Conservation (phyloP, 2,329 filamentous ascomycete species). For the Ilyonectria destructans region DNA sequence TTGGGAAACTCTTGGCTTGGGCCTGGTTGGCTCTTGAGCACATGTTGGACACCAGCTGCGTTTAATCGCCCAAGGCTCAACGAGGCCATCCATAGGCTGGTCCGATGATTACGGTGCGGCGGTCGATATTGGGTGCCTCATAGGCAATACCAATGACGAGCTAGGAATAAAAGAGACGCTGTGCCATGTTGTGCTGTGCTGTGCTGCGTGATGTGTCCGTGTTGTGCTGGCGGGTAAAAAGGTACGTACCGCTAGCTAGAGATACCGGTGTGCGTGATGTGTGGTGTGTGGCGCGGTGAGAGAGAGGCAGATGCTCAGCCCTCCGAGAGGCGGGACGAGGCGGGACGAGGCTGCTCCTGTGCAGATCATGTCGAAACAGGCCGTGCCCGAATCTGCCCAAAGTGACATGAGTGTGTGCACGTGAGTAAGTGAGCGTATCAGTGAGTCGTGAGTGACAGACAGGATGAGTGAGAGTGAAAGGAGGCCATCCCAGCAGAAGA, state of each 20-base stretch:
- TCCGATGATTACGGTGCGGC: constrained; percentile 9
- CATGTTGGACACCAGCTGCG: constrained; percentile 11
- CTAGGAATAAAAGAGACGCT: constrained; percentile 2
- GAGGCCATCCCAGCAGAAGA: background rate
- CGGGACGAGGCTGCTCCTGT: constrained; percentile 18
- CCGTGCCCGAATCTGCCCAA: background rate
- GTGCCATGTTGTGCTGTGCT: constrained; percentile 1
- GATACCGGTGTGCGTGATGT: constrained; percentile 26
- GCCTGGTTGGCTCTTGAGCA: constrained; percentile 16
- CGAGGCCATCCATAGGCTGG: background rate
- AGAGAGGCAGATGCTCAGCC: constrained; percentile 23
- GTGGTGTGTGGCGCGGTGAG: constrained; percentile 29
- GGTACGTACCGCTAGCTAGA: constrained; percentile 18
- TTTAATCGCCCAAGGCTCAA: constrained; percentile 4
- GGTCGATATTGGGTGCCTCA: constrained; percentile 10
- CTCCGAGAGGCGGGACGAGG: constrained; percentile 2
- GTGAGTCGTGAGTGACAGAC: background rate
- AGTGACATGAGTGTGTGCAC: background rate
- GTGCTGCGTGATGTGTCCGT: constrained; percentile 13
- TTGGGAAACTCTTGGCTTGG: background rate
- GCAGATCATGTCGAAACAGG: constrained; percentile 3
- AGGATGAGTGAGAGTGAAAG: background rate
- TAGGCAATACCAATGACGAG: constrained; percentile 6
- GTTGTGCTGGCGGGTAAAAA: constrained; percentile 15
- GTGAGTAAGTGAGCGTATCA: background rate